Conservation (phyloP, 2,329 filamentous ascomycete species). For the Pezicula radicicola region DNA sequence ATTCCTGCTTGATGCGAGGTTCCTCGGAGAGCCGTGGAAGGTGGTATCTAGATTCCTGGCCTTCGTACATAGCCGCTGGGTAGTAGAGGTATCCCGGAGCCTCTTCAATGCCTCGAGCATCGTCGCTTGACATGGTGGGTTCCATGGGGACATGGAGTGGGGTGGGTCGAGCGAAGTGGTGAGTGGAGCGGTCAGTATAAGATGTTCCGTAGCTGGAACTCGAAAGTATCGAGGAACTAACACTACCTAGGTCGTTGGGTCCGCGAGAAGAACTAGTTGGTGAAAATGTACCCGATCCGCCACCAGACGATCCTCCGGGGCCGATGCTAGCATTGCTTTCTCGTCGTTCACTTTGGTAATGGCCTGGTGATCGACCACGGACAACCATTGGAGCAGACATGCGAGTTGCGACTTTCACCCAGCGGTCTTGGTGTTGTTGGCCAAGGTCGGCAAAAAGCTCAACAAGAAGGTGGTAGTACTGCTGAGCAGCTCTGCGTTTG, state of each 20-base stretch:
- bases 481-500: conserved; percentile 68
- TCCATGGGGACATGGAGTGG: conserved; percentile 27
- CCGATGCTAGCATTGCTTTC: conserved; percentile 51
- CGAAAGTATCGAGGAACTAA: conserved; percentile 21
- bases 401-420: conserved; percentile 55
- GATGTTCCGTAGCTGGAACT: conserved; percentile 19
- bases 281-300: conserved; percentile 23
- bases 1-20: conserved; percentile 26
- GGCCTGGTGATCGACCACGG: conserved; percentile 62
- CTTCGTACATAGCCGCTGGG: conserved; percentile 24
- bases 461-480: conserved; percentile 70
- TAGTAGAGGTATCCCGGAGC: conserved; percentile 27
- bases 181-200: conserved; percentile 24
- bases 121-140: conserved; percentile 25
- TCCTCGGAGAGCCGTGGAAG: conserved; percentile 20
- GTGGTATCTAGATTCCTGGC: conserved; percentile 22
- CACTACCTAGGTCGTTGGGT: conserved; percentile 24
- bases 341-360: conserved; percentile 53
- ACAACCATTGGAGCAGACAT: conserved; percentile 63
- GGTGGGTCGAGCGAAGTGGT: conserved; percentile 19
- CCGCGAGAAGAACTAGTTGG: conserved; percentile 18
- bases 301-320: conserved; percentile 41
- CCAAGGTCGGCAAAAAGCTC: conserved; percentile 60
- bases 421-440: conserved; percentile 33
- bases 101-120: conserved; percentile 26